A percentile compares a stretch with the other conserved stretches of the same genome.
These are phyloP conservation scores for Sporothrix phasma DNA, from an alignment of 2,329 filamentous ascomycete species.

Conservation along the genomic window DNA sequence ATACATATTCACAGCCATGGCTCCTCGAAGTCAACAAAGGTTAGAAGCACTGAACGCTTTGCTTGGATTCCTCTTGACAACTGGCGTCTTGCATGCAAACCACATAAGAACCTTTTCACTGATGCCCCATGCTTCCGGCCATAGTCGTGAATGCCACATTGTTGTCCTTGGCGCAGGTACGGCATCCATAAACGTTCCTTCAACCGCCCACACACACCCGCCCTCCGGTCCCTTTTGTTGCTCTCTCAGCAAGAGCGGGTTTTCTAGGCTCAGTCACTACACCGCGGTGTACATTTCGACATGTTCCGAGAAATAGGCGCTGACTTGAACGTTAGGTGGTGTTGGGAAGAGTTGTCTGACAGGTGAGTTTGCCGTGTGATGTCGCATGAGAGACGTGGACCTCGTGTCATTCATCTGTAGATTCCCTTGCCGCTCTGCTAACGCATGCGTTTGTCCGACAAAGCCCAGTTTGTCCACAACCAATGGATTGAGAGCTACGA, in stretches of 20 bases:
- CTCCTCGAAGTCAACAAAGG: conserved; percentile 15
- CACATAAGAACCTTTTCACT: background rate
- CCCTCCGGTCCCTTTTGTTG: no score
- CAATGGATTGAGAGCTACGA: conserved; percentile 88
- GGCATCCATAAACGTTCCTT: conserved; percentile 21
- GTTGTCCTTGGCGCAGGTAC: conserved; percentile 71
- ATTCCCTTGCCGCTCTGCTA: conserved; percentile 9
- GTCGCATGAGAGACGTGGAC: background rate
- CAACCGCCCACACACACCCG: no score
- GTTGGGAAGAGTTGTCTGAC: conserved; percentile 90
- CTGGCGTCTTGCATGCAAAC: background rate
- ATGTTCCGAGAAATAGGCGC: background rate
- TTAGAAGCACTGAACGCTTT: background rate
- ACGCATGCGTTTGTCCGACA: conserved; percentile 17
- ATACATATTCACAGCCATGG: conserved; percentile 10
- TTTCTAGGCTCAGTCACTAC: background rate
- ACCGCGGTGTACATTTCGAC: no score
- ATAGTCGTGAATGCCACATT: conserved; percentile 68
- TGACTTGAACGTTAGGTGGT: conserved; percentile 48
- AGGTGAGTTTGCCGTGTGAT: conserved; percentile 45
- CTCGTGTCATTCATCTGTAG: background rate
- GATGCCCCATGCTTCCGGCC: conserved; percentile 2
- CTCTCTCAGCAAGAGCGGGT: conserved; percentile 3
- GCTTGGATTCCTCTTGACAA: background rate
- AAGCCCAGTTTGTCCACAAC: conserved; percentile 88